Conservation (phyloP, 2,329 filamentous ascomycete genomes). For the Fusarium hainanense region DNA sequence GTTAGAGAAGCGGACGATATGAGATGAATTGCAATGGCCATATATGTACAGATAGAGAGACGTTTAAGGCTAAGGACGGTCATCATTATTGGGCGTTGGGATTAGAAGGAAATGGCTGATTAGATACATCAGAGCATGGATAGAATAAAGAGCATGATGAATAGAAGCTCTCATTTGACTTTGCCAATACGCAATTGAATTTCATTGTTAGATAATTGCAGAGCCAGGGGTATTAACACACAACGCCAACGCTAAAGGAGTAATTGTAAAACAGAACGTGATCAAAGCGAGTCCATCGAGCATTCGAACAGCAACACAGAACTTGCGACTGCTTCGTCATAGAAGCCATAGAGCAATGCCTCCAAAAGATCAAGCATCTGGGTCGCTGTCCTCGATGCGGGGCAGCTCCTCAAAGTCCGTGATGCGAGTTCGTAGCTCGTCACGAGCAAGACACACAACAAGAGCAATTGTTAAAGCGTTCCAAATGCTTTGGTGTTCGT, state of each 20-base stretch:
- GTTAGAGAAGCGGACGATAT: slow-evolving; percentile 32
- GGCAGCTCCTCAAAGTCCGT: slow-evolving; percentile 52
- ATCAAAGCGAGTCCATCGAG: neutral
- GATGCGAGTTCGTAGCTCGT: slow-evolving; percentile 51
- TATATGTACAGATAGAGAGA: slow-evolving; percentile 46
- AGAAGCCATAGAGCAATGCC: neutral
- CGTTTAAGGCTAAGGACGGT: slow-evolving; percentile 32
- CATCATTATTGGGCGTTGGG: slow-evolving; percentile 49
- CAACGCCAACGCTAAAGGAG: neutral
- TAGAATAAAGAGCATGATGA: slow-evolving; percentile 45
- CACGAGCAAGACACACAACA: slow-evolving; percentile 54
- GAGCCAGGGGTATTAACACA: slow-evolving; percentile 4
- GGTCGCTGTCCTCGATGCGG: slow-evolving; percentile 51
- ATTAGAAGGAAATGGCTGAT: slow-evolving; percentile 43
- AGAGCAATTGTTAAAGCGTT: slow-evolving; percentile 58
- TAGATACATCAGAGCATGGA: slow-evolving; percentile 41
- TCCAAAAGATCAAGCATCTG: slow-evolving; percentile 49
- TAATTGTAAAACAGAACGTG: slow-evolving; percentile 15
- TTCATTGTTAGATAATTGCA: slow-evolving; percentile 3
- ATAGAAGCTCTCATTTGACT: slow-evolving; percentile 42
- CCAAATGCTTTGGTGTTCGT: slow-evolving; percentile 56
- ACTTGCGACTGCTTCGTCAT: neutral
- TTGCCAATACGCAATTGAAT: neutral
- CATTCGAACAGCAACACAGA: neutral
- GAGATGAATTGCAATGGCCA: slow-evolving; percentile 40